Percentiles rank a stretch among this genome's conserved stretches.
Evolutionary conservation across 331 rosid genomes (phyloP).

Genomic region (Arachis monticola): DNA sequence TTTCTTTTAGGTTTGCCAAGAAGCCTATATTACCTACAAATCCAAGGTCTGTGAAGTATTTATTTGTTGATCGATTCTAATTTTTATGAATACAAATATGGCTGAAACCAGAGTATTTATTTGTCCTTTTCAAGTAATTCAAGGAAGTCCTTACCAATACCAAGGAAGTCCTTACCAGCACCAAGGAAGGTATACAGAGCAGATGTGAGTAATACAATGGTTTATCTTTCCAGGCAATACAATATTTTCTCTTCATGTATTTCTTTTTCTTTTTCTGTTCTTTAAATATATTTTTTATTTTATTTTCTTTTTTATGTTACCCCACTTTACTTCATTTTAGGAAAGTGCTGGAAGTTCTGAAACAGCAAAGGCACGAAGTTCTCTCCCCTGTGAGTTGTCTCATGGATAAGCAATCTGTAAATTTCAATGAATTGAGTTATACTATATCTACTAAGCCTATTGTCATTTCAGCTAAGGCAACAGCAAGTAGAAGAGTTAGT

Average conservation of each 20-base stretch:
- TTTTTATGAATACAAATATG: constrained; percentile 33
- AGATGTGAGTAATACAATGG: constrained; percentile 57
- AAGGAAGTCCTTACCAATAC: constrained; percentile 77
- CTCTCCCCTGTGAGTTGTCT: constrained; percentile 46
- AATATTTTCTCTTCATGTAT: not conserved
- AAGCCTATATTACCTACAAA: constrained; percentile 49
- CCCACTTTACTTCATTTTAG: constrained; percentile 48
- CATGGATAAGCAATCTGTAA: constrained; percentile 19
- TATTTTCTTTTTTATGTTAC: constrained; percentile 24
- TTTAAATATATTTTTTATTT: constrained; percentile 17
- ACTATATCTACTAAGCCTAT: constrained; percentile 30
- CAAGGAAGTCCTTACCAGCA: constrained; percentile 70
- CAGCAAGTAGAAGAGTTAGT: constrained; percentile 47
- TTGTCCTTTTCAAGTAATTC: constrained; percentile 42
- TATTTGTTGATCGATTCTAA: constrained; percentile 12
- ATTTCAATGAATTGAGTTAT: constrained; percentile 5
- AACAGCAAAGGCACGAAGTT: constrained; percentile 44
- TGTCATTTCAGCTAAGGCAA: constrained; percentile 55
- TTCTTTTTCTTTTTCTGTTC: constrained; percentile 2
- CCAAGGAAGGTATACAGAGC: constrained; percentile 53
- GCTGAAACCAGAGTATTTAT: constrained; percentile 41
- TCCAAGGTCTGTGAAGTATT: constrained; percentile 53
- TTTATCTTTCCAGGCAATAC: constrained; percentile 29
- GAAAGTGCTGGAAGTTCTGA: constrained; percentile 58
- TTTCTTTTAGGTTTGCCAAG: constrained; percentile 51